Conservation (phyloP, 495 filamentous ascomycete genomes). For the Pseudotulostoma volvatum region DNA sequence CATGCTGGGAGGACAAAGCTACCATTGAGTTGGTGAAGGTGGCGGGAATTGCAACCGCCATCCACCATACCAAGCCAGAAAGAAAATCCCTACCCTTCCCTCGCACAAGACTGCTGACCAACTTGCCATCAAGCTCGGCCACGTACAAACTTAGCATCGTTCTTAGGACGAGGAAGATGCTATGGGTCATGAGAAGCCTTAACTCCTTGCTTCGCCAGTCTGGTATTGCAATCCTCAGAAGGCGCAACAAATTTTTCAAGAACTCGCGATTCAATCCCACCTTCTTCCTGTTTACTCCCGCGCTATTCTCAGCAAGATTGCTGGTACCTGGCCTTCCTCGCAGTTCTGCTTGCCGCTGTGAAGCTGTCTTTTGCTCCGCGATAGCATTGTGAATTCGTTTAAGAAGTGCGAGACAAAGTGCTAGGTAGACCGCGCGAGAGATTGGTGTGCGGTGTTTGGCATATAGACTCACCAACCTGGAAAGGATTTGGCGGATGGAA, state of each 20-base stretch:
- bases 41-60: slow-evolving; percentile 91
- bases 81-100: slow-evolving; percentile 87
- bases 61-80: slow-evolving; percentile 89
- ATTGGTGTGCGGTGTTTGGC: slow-evolving; percentile 73
- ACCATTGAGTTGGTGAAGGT: slow-evolving; percentile 99
- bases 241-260: slow-evolving; percentile 63
- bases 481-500: slow-evolving; percentile 56
- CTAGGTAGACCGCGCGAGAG: slow-evolving; percentile 79
- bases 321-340: slow-evolving; percentile 40
- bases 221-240: slow-evolving; percentile 78
- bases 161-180: slow-evolving; percentile 69
- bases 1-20: too few species aligned
- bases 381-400: slow-evolving; percentile 87
- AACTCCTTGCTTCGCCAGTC: slow-evolving; percentile 81
- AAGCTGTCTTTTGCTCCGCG: slow-evolving; percentile 80
- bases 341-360: slow-evolving; percentile 49
- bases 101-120: slow-evolving; percentile 81
- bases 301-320: slow-evolving; percentile 22
- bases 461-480: slow-evolving; percentile 60
- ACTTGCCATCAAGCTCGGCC: slow-evolving; percentile 80
- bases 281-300: slow-evolving; percentile 47
- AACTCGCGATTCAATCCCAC: slow-evolving; percentile 93
- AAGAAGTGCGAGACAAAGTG: slow-evolving; percentile 73
- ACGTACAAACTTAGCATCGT: slow-evolving; percentile 91
- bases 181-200: slow-evolving; percentile 68